Percentiles rank a stretch among this genome's conserved stretches.
These are phyloP conservation scores for Agaricus blazei DNA, from an alignment of 768 basidiomycete genomes.

Conservation along the genomic window DNA sequence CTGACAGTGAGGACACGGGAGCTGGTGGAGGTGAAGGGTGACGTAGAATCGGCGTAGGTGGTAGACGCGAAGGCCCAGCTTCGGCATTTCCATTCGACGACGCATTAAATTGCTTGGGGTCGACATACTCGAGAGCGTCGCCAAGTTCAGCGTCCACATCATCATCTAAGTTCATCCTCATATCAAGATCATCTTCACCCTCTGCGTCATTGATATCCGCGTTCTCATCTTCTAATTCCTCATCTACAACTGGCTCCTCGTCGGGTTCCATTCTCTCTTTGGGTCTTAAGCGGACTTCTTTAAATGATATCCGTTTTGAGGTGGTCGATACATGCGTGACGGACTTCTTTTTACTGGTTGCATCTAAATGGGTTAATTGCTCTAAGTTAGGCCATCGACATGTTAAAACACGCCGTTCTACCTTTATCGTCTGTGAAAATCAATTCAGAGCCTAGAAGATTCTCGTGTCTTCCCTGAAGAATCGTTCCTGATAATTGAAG, in stretches of 20 bases:
- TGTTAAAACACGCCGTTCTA: slow-evolving; percentile 13
- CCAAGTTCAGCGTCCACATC: neutral
- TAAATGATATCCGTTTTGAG: slow-evolving; percentile 67
- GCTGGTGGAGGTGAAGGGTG: neutral
- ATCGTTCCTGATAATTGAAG: slow-evolving; percentile 74
- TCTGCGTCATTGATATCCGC: neutral
- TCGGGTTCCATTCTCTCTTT: slow-evolving; percentile 18
- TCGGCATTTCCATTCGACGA: neutral
- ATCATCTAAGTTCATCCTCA: neutral
- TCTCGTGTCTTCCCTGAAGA: slow-evolving; percentile 64
- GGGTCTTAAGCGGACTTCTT: slow-evolving; percentile 56
- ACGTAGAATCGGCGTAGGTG: neutral
- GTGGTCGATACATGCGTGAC: slow-evolving; percentile 57
- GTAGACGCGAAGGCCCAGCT: neutral
- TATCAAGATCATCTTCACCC: neutral
- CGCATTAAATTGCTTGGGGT: neutral
- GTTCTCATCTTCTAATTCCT: neutral
- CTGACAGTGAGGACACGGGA: neutral
- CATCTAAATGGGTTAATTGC: neutral
- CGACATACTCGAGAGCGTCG: slow-evolving; percentile 5
- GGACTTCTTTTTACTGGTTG: slow-evolving; percentile 38
- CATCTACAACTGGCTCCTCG: neutral
- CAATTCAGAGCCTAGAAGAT: slow-evolving; percentile 70
- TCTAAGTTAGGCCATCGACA: neutral
- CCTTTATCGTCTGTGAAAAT: slow-evolving; percentile 70